Conservation (phyloP, 2,329 filamentous ascomycete genomes). For the Coniosporium tulheliwenetii region DNA sequence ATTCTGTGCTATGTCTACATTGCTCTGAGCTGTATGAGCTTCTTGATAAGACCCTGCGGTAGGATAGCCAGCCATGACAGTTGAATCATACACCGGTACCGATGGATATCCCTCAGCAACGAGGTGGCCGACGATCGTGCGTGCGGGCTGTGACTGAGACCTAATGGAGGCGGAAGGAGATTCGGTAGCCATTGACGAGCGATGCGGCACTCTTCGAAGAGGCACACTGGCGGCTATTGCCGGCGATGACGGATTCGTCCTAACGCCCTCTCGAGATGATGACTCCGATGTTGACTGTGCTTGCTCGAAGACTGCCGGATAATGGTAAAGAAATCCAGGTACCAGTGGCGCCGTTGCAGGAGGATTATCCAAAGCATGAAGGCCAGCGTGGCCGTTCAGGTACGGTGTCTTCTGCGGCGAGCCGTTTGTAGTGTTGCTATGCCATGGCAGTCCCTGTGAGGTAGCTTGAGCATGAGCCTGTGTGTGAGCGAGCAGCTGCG, state of each 20-base stretch:
- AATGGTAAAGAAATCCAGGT: conserved; percentile 20
- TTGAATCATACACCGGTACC: too few species aligned
- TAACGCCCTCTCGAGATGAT: conserved; percentile 25
- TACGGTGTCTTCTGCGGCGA: conserved; percentile 20
- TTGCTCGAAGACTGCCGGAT: conserved; percentile 26
- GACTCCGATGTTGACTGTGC: conserved; percentile 19
- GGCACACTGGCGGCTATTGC: conserved; percentile 27
- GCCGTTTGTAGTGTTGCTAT: conserved; percentile 17
- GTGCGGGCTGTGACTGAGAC: conserved; percentile 34
- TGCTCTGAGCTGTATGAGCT: too few species aligned
- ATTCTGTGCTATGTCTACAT: too few species aligned
- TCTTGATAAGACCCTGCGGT: too few species aligned
- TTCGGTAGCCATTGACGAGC: conserved; percentile 27
- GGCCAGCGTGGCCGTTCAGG: conserved; percentile 13
- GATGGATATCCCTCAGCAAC: too few species aligned
- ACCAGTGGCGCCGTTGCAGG: conserved; percentile 19
- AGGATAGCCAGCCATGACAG: too few species aligned
- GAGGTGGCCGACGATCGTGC: conserved; percentile 5
- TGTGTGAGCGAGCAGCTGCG: conserved; percentile 17
- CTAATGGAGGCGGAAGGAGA: conserved; percentile 21
- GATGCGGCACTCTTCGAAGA: conserved; percentile 25
- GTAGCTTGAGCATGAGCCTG: conserved; percentile 8
- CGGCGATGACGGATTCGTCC: conserved; percentile 33
- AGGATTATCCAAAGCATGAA: conserved; percentile 12
- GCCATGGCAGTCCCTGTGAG: neutral